Evolutionary conservation across 2,329 filamentous ascomycete genomes (phyloP).

Genomic region (Aulographum hederae): DNA sequence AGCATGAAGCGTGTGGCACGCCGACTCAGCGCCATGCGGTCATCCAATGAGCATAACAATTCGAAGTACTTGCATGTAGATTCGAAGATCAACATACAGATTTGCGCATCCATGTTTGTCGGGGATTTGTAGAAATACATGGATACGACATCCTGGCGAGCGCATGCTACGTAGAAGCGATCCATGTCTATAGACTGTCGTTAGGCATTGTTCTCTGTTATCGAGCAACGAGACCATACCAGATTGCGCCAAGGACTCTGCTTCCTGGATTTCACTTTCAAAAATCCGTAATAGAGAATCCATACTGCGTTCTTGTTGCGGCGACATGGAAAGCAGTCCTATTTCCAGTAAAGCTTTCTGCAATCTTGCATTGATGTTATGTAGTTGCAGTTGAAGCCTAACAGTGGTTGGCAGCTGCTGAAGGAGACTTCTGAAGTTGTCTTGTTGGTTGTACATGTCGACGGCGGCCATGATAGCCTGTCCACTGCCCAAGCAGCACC

Average conservation of each 20-base stretch:
- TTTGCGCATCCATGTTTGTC: conserved; percentile 1
- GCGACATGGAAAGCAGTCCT: neutral
- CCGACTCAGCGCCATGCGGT: neutral
- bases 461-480: conserved; percentile 2
- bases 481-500: conserved; percentile 1
- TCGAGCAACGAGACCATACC: too few species aligned
- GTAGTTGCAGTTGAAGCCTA: conserved; percentile 2
- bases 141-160: conserved; percentile 2
- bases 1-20: conserved; percentile 1
- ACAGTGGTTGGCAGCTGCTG: conserved; percentile 1
- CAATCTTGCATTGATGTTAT: conserved; percentile 1
- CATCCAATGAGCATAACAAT: conserved; percentile 2
- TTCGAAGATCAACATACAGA: conserved; percentile 3
- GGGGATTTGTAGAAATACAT: conserved; percentile 4
- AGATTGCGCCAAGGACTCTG: conserved; percentile 1
- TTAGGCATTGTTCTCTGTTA: too few species aligned
- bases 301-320: conserved; percentile 3
- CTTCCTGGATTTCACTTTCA: conserved; percentile 1
- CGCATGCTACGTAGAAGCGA: conserved; percentile 2
- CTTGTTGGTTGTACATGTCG: conserved; percentile 3
- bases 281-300: conserved; percentile 3
- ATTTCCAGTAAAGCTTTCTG: conserved; percentile 3
- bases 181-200: conserved; percentile 2
- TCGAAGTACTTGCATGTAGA: conserved; percentile 2
- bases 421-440: conserved; percentile 2